These are phyloP conservation scores for Rhodotorula paludigena DNA, from an alignment of 768 basidiomycete species.

Conservation along the genomic window DNA sequence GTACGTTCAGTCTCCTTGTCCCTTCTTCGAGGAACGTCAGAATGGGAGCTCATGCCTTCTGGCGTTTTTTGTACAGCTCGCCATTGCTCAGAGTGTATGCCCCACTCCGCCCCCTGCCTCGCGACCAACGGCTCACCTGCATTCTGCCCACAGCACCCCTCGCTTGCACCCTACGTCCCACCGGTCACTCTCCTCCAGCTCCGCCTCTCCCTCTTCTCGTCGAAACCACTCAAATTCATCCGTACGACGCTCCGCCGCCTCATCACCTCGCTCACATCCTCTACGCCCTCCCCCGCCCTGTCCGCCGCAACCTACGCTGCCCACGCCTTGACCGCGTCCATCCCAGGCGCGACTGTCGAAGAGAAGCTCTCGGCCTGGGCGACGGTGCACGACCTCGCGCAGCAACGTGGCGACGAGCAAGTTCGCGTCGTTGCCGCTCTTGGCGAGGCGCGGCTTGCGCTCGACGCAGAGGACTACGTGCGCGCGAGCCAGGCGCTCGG, in stretches of 20 bases:
- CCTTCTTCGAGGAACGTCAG: background rate
- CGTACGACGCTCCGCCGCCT: conserved; percentile 14
- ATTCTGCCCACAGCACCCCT: conserved; percentile 9
- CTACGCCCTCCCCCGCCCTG: background rate
- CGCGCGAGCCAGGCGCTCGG: background rate
- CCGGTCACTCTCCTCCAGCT: conserved; percentile 20
- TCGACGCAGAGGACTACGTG: conserved; percentile 2
- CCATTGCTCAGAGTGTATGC: background rate
- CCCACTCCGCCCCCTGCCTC: background rate
- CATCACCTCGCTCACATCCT: background rate
- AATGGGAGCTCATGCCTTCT: no score
- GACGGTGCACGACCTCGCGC: conserved; percentile 2
- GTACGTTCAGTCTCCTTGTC: background rate
- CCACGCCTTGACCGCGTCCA: background rate
- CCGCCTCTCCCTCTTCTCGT: conserved; percentile 2
- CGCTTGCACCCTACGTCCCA: background rate
- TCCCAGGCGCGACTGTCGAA: background rate
- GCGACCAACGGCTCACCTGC: background rate
- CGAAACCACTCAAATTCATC: conserved; percentile 12
- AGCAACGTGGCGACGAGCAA: background rate
- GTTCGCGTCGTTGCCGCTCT: conserved; percentile 1
- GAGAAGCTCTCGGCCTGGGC: conserved; percentile 8
- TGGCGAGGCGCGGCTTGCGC: conserved; percentile 3
- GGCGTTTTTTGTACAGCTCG: background rate
- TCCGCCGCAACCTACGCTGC: background rate